phyloP scores from a whole-genome alignment of 352 stramenopile species.

The Phytophthora hibernalis region DNA sequence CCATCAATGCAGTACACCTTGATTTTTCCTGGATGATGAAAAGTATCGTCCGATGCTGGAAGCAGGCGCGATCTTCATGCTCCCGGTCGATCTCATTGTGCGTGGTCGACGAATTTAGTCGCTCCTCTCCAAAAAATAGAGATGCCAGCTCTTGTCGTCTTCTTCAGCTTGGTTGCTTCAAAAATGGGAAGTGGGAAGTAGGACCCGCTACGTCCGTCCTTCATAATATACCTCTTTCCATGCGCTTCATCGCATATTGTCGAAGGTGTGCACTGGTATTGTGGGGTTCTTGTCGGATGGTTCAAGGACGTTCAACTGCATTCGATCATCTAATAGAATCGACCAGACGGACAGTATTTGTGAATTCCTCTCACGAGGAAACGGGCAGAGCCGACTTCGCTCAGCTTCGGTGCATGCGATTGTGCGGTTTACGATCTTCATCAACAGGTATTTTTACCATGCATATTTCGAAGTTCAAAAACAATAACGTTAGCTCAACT shows the following conservation, averaged over 20 bases:
- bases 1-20: slow-evolving; percentile 6
- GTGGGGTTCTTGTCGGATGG: no score
- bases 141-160: background rate
- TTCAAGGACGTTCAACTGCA: no score
- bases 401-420: no score
- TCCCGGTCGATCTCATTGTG: background rate
- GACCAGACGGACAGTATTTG: no score
- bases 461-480: no score
- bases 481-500: background rate
- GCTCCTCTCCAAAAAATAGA: background rate
- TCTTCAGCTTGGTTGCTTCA: background rate
- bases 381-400: no score
- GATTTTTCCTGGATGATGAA: slow-evolving; percentile 1
- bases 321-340: no score
- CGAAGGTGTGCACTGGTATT: no score
- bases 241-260: background rate
- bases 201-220: background rate
- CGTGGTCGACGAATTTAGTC: background rate
- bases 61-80: background rate
- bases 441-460: no score
- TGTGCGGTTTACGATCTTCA: no score
- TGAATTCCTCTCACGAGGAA: no score
- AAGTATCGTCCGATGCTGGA: slow-evolving; percentile 4
- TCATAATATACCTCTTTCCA: no score
- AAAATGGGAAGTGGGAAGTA: slow-evolving; percentile 2